These are phyloP conservation scores for Botryotinia narcissicola DNA, from an alignment of 2,329 filamentous ascomycete genomes.

Conservation along the genomic window DNA sequence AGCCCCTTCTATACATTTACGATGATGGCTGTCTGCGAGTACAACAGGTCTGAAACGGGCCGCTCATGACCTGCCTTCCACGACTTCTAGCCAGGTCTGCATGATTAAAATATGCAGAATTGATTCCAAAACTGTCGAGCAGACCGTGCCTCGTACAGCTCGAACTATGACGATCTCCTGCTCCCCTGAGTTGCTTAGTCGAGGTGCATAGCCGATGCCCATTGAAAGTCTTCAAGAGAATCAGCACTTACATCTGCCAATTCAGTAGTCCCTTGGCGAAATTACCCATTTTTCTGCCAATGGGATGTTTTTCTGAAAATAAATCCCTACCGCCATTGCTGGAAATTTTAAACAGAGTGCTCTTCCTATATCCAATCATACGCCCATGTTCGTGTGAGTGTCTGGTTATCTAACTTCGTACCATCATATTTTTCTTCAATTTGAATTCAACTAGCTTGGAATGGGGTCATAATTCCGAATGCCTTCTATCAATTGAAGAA, in stretches of 20 bases:
- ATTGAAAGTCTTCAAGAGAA: not conserved
- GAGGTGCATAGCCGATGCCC: not conserved
- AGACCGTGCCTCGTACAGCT: not conserved
- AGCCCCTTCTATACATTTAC: not conserved
- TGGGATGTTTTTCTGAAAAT: not conserved
- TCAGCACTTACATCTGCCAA: not conserved
- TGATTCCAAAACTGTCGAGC: not conserved
- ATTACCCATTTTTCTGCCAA: not conserved
- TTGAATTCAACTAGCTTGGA: not conserved
- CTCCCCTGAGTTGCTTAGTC: not conserved
- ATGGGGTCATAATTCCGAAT: not conserved
- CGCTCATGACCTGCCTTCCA: not conserved
- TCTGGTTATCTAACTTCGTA: not conserved
- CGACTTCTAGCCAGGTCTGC: not conserved
- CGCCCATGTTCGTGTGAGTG: not conserved
- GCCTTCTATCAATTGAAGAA: not conserved
- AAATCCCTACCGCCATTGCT: not conserved
- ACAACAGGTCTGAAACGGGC: not conserved
- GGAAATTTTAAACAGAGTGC: too few species aligned
- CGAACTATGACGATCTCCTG: not conserved
- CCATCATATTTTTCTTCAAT: not conserved
- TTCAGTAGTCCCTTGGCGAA: not conserved
- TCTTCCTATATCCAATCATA: too few species aligned
- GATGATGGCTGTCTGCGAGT: not conserved
- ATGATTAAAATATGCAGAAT: not conserved